phyloP scores from a whole-genome alignment of 1,284 basidiomycete genomes.

The Meira nashicola region DNA sequence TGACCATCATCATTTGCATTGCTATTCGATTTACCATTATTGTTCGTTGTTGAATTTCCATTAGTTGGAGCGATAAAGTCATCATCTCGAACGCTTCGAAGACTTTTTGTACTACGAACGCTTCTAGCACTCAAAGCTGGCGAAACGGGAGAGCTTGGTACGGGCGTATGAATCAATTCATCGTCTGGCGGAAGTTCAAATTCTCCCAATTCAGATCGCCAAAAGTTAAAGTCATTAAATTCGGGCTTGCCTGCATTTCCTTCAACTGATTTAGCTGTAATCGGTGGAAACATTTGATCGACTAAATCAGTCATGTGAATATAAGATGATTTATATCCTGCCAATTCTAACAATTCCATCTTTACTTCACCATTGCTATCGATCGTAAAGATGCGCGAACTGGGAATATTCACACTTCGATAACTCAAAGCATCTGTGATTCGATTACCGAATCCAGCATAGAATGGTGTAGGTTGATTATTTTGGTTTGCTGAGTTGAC shows the following conservation, averaged over 20 bases:
- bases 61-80: constrained; percentile 18
- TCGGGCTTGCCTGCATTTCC: constrained; percentile 64
- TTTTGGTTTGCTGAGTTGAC: not conserved
- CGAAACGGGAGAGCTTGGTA: constrained; percentile 74
- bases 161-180: constrained; percentile 66
- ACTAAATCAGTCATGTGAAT: constrained; percentile 98
- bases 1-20: not conserved
- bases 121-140: constrained; percentile 74
- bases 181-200: constrained; percentile 65
- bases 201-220: constrained; percentile 67
- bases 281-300: constrained; percentile 98
- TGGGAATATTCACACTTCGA: constrained; percentile 88
- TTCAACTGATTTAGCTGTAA: constrained; percentile 65
- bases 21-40: constrained; percentile 13
- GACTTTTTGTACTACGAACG: constrained; percentile 18
- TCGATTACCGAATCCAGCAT: constrained; percentile 95
- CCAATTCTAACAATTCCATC: constrained; percentile 89
- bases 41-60: constrained; percentile 17
- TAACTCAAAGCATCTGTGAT: constrained; percentile 98
- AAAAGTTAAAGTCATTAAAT: constrained; percentile 96
- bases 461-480: constrained; percentile 64
- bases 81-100: constrained; percentile 23
- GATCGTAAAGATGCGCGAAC: constrained; percentile 94
- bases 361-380: constrained; percentile 93
- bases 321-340: constrained; percentile 89